Conservation (phyloP, 805 yeast genomes). For the Spathaspora girioi region DNA sequence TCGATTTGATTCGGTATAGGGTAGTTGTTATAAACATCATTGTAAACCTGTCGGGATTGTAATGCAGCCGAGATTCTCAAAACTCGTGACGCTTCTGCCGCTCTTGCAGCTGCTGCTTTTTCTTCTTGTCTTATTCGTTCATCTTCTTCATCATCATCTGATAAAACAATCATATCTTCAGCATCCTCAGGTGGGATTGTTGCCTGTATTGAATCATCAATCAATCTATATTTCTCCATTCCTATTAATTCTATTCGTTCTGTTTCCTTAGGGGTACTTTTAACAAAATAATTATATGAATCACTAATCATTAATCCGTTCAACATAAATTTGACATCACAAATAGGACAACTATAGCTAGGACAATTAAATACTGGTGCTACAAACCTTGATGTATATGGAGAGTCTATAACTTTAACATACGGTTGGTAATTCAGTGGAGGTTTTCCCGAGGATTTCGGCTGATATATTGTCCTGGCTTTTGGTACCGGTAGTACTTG, state of each 20-base stretch:
- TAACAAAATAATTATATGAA: slow-evolving; percentile 38
- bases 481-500: neutral
- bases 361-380: slow-evolving; percentile 15
- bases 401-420: slow-evolving; percentile 1
- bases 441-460: neutral
- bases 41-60: neutral
- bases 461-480: neutral
- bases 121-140: slow-evolving; percentile 7
- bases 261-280: slow-evolving; percentile 31
- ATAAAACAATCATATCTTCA: slow-evolving; percentile 24
- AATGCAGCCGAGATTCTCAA: neutral
- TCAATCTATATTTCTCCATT: slow-evolving; percentile 28
- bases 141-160: slow-evolving; percentile 29
- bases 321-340: slow-evolving; percentile 32
- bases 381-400: slow-evolving; percentile 4
- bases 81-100: neutral
- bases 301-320: slow-evolving; percentile 34
- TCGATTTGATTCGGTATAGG: neutral
- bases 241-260: slow-evolving; percentile 34
- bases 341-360: slow-evolving; percentile 37
- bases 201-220: slow-evolving; percentile 19
- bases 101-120: slow-evolving; percentile 1
- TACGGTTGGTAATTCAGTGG: neutral
- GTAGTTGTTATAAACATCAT: neutral
- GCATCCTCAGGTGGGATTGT: slow-evolving; percentile 6